phyloP scores from a whole-genome alignment of 2,329 filamentous ascomycete genomes.

The Escovopsis sp. region DNA sequence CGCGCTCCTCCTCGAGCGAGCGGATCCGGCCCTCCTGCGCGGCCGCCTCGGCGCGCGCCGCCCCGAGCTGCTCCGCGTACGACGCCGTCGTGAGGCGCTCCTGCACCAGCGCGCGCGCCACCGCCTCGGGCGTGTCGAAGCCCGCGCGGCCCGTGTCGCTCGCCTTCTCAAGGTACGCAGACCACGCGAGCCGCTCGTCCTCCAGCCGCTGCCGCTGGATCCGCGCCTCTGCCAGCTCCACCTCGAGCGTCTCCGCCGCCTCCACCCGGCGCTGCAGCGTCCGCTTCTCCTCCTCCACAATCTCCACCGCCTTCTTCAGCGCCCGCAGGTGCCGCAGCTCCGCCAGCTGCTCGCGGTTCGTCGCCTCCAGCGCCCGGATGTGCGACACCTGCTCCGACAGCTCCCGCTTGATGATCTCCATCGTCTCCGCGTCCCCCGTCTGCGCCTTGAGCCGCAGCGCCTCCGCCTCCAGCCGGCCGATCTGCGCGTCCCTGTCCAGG shows the following conservation, averaged over 20 bases:
- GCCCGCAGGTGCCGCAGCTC: constrained; percentile 76
- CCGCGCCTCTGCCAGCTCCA: constrained; percentile 63
- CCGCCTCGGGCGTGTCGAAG: constrained; percentile 75
- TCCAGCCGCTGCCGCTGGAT: constrained; percentile 77
- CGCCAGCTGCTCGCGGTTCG: constrained; percentile 61
- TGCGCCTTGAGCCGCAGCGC: constrained; percentile 74
- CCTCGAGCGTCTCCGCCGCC: constrained; percentile 56
- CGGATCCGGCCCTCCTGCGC: constrained; percentile 66
- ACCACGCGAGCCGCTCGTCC: constrained; percentile 78
- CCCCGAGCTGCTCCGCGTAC: constrained; percentile 67
- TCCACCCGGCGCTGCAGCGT: constrained; percentile 65
- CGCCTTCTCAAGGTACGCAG: constrained; percentile 64
- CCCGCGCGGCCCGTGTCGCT: constrained; percentile 47
- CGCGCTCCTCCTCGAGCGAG: constrained; percentile 55
- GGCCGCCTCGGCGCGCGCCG: constrained; percentile 60
- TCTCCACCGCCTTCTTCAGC: constrained; percentile 71
- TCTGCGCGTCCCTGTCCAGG: constrained; percentile 51
- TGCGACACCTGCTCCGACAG: constrained; percentile 85
- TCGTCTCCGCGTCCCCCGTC: constrained; percentile 71
- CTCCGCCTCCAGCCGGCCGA: constrained; percentile 67
- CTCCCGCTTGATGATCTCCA: constrained; percentile 74
- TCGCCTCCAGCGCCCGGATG: constrained; percentile 68
- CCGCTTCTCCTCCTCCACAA: constrained; percentile 91
- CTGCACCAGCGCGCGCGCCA: constrained; percentile 72
- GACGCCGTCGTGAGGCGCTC: constrained; percentile 68